Evolutionary conservation across 2,329 filamentous ascomycete species (phyloP).

Genomic region (Colletotrichum abscissum): DNA sequence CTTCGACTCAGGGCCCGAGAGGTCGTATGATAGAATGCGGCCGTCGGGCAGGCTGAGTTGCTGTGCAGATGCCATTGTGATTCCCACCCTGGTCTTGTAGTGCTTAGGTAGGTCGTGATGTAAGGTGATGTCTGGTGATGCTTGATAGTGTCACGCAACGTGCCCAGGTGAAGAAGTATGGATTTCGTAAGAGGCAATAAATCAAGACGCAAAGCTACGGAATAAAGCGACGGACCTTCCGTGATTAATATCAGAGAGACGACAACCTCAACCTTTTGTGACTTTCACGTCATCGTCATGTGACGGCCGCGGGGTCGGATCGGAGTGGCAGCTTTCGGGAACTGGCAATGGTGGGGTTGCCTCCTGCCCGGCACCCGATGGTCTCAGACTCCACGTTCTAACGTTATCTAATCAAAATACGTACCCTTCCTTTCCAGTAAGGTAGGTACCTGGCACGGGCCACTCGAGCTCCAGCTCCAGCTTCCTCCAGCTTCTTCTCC

Average conservation of each 20-base stretch:
- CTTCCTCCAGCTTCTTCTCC: background rate
- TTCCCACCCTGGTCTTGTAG: constrained; percentile 26
- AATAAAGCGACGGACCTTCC: background rate
- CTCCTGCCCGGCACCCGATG: constrained; percentile 4
- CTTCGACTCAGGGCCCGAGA: constrained; percentile 40
- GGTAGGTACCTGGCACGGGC: background rate
- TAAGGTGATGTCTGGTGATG: background rate
- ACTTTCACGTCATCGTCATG: constrained; percentile 34
- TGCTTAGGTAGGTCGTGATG: constrained; percentile 37
- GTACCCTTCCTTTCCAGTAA: background rate
- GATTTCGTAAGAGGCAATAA: background rate
- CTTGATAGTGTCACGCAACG: background rate
- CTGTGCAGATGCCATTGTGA: constrained; percentile 38
- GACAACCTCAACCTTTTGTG: background rate
- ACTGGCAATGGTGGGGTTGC: constrained; percentile 11
- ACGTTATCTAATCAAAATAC: background rate
- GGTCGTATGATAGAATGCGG: constrained; percentile 43
- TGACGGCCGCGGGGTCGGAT: constrained; percentile 31
- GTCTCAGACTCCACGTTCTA: too few species aligned
- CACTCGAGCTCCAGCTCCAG: background rate
- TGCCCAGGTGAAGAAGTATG: background rate
- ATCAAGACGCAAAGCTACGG: background rate
- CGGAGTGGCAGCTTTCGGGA: constrained; percentile 17
- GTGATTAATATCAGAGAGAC: background rate
- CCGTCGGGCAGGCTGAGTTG: constrained; percentile 42